Base-by-base conservation (phyloP, 2,329 filamentous ascomycete genomes). In the Pseudophaeomoniella oleicola region DNA sequence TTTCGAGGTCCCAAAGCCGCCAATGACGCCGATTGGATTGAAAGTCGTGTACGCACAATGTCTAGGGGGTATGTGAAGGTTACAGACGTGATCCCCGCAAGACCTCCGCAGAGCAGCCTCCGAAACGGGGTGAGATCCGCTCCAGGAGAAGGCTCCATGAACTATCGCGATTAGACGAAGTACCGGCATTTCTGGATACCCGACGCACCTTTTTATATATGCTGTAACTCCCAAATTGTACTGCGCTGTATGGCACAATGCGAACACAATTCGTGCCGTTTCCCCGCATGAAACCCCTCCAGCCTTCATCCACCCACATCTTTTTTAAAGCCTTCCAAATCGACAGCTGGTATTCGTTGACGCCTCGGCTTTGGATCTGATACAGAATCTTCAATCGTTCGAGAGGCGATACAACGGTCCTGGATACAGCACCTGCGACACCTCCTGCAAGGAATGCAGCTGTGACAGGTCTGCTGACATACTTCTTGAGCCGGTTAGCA, bases 251-350 rank as follows among this genome's bases (percentile, higher is more conserved):
- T 3, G 90, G 90, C 36, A 98, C 85, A 47, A 98, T 98, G 43
- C 90, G 83, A 50, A 98, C 84, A 67, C 90, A 98, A 59, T 98
- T 98, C 42, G 87, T 94, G 44, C 90, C 90, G 56, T 98, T 98
- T 36, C 90, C 90, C 46, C 86, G 77, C 87, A 98, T 93, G 60
- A 96, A 93, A 0, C 90, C 90, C 57, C 77, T 78, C 85, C 87
- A 96, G 37, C 90, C 90, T 60, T 98, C 90, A 56, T 98, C 90
- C 49, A 69, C 78, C 78, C 88, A 94, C 81, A 98, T 98, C 61
- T 98, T 98, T 41, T 65, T 72, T 44, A 98, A 66, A 3, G 85
- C 90, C 60, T 92, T 84, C 48, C 78, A 75, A 39, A 96, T 84
- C 12, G 86, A 90, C 57, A 94, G 67, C 56, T 90, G 88, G 63